Percentiles rank a stretch among this genome's conserved stretches.
These are phyloP conservation scores for Ziziphus jujuba DNA, from an alignment of 306 rosid genomes.

Conservation along the genomic window DNA sequence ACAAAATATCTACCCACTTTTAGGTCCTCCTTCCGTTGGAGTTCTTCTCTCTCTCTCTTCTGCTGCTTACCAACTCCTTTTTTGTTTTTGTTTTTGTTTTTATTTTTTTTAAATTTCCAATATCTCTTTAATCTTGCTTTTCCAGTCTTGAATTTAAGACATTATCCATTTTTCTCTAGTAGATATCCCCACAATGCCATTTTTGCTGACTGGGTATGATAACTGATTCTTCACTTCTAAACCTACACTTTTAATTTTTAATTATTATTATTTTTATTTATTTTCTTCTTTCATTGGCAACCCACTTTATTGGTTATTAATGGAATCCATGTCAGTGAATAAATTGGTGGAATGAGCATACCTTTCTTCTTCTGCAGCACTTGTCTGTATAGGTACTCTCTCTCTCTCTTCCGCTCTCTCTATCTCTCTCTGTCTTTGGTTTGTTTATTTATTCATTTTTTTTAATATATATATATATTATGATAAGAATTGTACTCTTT, in stretches of 20 bases:
- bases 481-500: conserved; percentile 17
- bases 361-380: conserved; percentile 29
- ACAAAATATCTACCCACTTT: conserved; percentile 29
- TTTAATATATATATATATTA: neutral
- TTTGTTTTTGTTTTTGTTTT: too few species aligned
- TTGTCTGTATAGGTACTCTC: conserved; percentile 27
- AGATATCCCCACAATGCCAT: conserved; percentile 42
- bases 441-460: conserved; percentile 19
- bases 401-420: conserved; percentile 14
- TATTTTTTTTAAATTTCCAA: too few species aligned
- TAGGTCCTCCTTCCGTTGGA: conserved; percentile 25
- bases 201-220: conserved; percentile 48
- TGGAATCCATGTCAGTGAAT: conserved; percentile 72
- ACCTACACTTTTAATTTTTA: conserved; percentile 13
- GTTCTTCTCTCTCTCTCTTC: conserved; percentile 15
- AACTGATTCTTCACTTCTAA: conserved; percentile 36
- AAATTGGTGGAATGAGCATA: conserved; percentile 37
- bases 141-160: conserved; percentile 24
- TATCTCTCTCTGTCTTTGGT: conserved; percentile 11
- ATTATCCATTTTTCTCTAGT: conserved; percentile 36
- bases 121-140: neutral
- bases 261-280: neutral
- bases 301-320: conserved; percentile 47
- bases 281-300: neutral
- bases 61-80: neutral